These are phyloP conservation scores for Rhodotorula kratochvilovae DNA, from an alignment of 768 basidiomycete species.

Conservation along the genomic window DNA sequence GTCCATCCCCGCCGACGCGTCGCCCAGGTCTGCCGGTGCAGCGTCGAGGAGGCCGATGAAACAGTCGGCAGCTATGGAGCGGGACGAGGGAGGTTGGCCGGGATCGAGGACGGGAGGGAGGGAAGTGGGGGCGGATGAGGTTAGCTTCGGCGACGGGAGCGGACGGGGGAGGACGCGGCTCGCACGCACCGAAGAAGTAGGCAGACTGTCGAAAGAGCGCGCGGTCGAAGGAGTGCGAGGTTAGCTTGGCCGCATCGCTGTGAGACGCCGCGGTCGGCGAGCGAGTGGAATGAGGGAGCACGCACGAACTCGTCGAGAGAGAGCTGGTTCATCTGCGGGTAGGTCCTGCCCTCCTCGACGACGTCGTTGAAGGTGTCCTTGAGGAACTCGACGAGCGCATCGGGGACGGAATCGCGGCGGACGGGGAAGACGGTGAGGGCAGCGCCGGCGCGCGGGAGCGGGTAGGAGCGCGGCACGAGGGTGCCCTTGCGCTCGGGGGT, in stretches of 20 bases:
- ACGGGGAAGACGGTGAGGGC: conserved; percentile 45
- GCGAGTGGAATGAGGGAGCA: conserved; percentile 44
- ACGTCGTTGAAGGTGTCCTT: conserved; percentile 60
- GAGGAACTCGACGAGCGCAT: conserved; percentile 44
- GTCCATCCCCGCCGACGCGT: conserved; percentile 1
- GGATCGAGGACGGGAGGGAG: too few species aligned
- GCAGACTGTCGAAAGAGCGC: not conserved
- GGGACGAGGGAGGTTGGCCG: not conserved
- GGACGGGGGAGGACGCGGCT: not conserved
- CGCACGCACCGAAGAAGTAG: conserved; percentile 41
- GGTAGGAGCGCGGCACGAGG: conserved; percentile 28
- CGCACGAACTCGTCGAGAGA: conserved; percentile 61
- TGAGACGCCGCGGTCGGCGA: not conserved
- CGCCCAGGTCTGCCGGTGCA: conserved; percentile 35
- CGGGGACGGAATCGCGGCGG: conserved; percentile 57
- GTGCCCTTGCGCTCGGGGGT: conserved; percentile 19
- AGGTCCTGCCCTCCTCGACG: conserved; percentile 70
- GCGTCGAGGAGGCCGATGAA: conserved; percentile 42
- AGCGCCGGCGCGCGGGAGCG: conserved; percentile 7
- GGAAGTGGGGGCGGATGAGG: not conserved
- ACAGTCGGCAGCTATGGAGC: conserved; percentile 30
- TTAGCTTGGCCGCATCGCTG: not conserved
- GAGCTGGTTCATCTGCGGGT: conserved; percentile 67
- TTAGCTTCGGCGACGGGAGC: not conserved
- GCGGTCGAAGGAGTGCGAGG: too few species aligned